Conservation (phyloP, 352 stramenopile genomes). For the Globisporangium splendens region DNA sequence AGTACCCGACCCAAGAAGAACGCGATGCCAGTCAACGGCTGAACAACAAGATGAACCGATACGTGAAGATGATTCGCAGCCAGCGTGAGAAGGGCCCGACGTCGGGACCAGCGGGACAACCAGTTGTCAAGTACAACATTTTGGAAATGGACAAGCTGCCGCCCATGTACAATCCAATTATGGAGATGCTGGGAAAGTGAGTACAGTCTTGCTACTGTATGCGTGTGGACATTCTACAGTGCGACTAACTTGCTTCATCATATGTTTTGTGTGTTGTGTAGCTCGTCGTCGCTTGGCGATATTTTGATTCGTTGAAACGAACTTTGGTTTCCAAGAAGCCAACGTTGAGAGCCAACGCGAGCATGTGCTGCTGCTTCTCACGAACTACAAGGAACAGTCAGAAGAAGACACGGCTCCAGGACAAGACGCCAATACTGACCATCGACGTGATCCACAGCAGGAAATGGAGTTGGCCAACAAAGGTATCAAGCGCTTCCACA, state of each 20-base stretch:
- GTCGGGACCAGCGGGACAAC: constrained; percentile 22
- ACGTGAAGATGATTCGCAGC: constrained; percentile 86
- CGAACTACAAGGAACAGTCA: constrained; percentile 78
- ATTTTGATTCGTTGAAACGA: constrained; percentile 91
- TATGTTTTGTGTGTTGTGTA: constrained; percentile 8
- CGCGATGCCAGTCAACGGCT: constrained; percentile 63
- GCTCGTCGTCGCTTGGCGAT: constrained; percentile 52
- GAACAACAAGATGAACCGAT: constrained; percentile 85
- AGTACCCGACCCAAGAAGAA: constrained; percentile 72
- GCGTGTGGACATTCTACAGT: background rate
- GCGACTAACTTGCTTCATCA: constrained; percentile 11
- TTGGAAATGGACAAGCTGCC: constrained; percentile 65
- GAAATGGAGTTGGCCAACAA: constrained; percentile 73
- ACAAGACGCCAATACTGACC: constrained; percentile 27
- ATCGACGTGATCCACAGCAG: constrained; percentile 61
- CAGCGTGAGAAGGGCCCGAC: constrained; percentile 56
- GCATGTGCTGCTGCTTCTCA: constrained; percentile 75
- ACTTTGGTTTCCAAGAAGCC: constrained; percentile 94
- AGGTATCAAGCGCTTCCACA: constrained; percentile 74
- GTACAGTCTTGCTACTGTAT: constrained; percentile 13
- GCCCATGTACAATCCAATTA: constrained; percentile 56
- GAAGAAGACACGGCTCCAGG: constrained; percentile 38
- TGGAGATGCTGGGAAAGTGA: constrained; percentile 53
- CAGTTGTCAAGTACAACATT: constrained; percentile 68
- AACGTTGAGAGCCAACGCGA: constrained; percentile 80